phyloP scores from a whole-genome alignment of 208 protist genomes.

The Trypanosoma mega region DNA sequence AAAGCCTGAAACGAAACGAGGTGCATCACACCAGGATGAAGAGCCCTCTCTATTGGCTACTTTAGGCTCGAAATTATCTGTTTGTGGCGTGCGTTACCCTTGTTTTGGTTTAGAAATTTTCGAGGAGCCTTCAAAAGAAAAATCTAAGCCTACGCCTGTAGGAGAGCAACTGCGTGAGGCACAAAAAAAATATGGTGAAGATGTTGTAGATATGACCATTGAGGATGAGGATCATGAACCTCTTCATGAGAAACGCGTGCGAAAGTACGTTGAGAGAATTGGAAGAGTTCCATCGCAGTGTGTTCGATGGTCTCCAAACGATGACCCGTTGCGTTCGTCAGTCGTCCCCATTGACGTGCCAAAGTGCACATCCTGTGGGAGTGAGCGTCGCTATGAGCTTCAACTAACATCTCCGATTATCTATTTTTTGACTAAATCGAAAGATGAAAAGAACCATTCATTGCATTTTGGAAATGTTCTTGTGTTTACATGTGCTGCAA shows the following conservation, averaged over 20 bases:
- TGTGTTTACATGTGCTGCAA: constrained; percentile 71
- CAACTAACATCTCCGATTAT: constrained; percentile 80
- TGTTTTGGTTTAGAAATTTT: constrained; percentile 68
- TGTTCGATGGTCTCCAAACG: constrained; percentile 81
- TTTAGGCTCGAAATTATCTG: constrained; percentile 26
- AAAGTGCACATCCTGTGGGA: constrained; percentile 56
- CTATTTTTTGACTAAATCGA: constrained; percentile 74
- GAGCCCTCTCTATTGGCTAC: constrained; percentile 32
- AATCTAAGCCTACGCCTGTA: constrained; percentile 26
- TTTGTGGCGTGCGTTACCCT: constrained; percentile 49
- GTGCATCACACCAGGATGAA: neutral
- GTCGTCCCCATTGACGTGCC: constrained; percentile 33
- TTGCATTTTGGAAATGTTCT: constrained; percentile 85
- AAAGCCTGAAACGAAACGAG: neutral
- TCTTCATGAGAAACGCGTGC: constrained; percentile 51
- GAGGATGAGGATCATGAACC: constrained; percentile 78
- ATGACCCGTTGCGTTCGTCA: constrained; percentile 55
- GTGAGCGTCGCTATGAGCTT: constrained; percentile 66
- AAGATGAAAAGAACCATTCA: constrained; percentile 48
- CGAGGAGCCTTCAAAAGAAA: constrained; percentile 49
- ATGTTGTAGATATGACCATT: constrained; percentile 60
- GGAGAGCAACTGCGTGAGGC: constrained; percentile 55
- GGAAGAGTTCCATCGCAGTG: constrained; percentile 72
- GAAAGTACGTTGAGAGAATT: constrained; percentile 80
- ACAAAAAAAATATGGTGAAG: constrained; percentile 46